Evolutionary conservation across 2,329 filamentous ascomycete genomes (phyloP).

Genomic region (Ophiostoma ips): DNA sequence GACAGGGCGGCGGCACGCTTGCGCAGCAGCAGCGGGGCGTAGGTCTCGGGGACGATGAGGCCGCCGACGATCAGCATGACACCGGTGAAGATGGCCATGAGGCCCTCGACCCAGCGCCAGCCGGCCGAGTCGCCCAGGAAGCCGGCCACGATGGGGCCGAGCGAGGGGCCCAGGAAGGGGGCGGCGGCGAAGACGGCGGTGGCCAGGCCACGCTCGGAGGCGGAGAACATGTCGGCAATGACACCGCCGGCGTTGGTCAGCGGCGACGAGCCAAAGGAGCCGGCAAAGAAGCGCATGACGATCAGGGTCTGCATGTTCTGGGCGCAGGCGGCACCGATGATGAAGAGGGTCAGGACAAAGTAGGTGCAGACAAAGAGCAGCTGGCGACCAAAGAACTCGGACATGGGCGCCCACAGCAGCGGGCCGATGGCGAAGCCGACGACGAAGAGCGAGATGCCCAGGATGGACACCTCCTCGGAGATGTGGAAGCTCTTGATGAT

Average conservation of each 20-base stretch:
- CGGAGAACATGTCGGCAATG: constrained; percentile 46
- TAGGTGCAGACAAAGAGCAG: constrained; percentile 46
- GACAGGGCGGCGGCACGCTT: constrained; percentile 37
- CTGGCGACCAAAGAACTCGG: constrained; percentile 45
- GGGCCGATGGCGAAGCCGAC: constrained; percentile 43
- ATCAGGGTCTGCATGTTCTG: constrained; percentile 44
- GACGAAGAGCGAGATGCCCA: constrained; percentile 49
- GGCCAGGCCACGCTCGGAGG: constrained; percentile 39
- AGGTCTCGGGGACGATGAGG: constrained; percentile 44
- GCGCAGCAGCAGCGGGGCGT: constrained; percentile 43
- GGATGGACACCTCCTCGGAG: constrained; percentile 36
- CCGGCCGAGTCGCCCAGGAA: constrained; percentile 50
- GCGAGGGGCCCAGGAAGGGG: constrained; percentile 51
- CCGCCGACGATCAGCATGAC: constrained; percentile 41
- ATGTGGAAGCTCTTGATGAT: constrained; percentile 42
- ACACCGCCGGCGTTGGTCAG: constrained; percentile 49
- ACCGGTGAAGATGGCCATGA: constrained; percentile 51
- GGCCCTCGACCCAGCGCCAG: constrained; percentile 57
- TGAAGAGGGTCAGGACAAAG: constrained; percentile 43
- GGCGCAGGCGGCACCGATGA: constrained; percentile 42
- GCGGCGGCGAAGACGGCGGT: constrained; percentile 50
- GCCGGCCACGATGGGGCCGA: constrained; percentile 51
- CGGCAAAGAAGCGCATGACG: constrained; percentile 50
- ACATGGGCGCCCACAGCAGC: constrained; percentile 44
- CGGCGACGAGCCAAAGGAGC: constrained; percentile 46